Conservation (phyloP, 164 flowering plant genomes). For the Berberis vulgaris region DNA sequence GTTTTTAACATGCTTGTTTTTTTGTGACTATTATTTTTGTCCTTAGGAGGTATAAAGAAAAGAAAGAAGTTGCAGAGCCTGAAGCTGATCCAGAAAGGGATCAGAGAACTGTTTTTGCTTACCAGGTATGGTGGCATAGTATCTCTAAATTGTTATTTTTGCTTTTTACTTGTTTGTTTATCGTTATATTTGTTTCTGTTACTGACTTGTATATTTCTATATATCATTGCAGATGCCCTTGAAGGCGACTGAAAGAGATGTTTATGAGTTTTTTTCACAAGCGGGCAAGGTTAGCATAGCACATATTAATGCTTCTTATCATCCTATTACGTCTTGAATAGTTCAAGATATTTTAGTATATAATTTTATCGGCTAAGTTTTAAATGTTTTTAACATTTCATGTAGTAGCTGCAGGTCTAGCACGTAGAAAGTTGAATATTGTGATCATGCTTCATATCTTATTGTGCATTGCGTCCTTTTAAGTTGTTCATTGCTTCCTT, state of each 20-base stretch:
- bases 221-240: conserved; percentile 69
- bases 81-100: conserved; percentile 99
- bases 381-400: no score
- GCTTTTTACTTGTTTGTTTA: background rate
- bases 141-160: background rate
- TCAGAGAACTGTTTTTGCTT: conserved; percentile 97
- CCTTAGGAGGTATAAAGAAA: conserved; percentile 56
- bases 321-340: background rate
- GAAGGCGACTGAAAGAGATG: conserved; percentile 88
- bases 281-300: conserved; percentile 80
- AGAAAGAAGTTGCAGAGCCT: conserved; percentile 76
- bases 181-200: background rate
- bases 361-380: no score
- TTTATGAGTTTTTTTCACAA: conserved; percentile 85
- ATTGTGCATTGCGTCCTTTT: no score
- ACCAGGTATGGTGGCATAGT: conserved; percentile 48
- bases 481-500: no score
- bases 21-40: no score
- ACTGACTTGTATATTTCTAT: no score
- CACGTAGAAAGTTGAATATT: no score
- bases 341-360: no score
- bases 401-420: no score
- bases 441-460: no score
- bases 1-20: no score
- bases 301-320: background rate